Evolutionary conservation across 768 basidiomycete species (phyloP).

Genomic region (Candolleomyces eurysporus): DNA sequence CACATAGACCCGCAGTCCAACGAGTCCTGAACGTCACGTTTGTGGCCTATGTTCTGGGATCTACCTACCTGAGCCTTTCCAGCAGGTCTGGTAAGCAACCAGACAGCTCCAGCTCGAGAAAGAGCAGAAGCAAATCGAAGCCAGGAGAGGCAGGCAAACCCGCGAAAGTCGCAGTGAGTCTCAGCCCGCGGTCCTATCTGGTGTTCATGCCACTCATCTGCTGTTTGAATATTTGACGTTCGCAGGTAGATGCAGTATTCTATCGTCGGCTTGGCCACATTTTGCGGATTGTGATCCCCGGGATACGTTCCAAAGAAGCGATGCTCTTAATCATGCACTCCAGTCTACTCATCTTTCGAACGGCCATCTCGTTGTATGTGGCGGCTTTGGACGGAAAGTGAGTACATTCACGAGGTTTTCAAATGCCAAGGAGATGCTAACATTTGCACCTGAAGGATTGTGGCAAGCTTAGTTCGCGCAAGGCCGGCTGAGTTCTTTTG

Average conservation of each 20-base stretch:
- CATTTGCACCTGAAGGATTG: conserved; percentile 58
- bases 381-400: conserved; percentile 93
- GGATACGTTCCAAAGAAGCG: conserved; percentile 83
- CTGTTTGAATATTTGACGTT: neutral
- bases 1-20: conserved; percentile 72
- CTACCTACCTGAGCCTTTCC: conserved; percentile 59
- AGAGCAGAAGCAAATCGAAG: conserved; percentile 33
- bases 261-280: conserved; percentile 77
- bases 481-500: conserved; percentile 73
- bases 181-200: neutral
- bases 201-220: neutral
- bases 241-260: conserved; percentile 87
- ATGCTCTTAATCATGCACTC: conserved; percentile 86
- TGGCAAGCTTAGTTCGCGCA: conserved; percentile 90
- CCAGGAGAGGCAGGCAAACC: conserved; percentile 36
- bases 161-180: conserved; percentile 66
- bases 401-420: conserved; percentile 10
- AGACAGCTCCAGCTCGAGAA: conserved; percentile 28
- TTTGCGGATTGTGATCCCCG: conserved; percentile 85
- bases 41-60: conserved; percentile 64
- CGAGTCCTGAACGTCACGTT: conserved; percentile 67
- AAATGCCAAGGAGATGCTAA: neutral
- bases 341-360: conserved; percentile 82
- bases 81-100: conserved; percentile 33
- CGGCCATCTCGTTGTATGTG: conserved; percentile 91